Conservation (phyloP, 2,329 filamentous ascomycete genomes). For the Exophiala viscosa region DNA sequence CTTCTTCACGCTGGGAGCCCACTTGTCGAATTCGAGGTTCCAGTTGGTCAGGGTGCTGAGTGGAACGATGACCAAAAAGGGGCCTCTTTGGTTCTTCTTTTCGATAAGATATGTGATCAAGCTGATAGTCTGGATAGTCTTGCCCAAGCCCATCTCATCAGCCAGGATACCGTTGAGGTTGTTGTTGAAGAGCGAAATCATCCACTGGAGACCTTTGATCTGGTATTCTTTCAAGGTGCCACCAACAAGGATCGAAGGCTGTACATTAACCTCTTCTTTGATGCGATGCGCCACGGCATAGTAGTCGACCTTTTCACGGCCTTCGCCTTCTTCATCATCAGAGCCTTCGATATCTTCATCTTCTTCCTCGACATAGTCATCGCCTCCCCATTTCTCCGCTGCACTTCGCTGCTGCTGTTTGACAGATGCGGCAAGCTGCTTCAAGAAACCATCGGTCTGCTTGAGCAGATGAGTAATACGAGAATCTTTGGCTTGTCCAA, state of each 20-base stretch:
- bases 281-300: conserved; percentile 96
- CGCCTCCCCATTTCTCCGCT: conserved; percentile 71
- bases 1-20: conserved; percentile 81
- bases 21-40: conserved; percentile 98
- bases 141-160: conserved; percentile 99
- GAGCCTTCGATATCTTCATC: conserved; percentile 64
- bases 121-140: conserved; percentile 98
- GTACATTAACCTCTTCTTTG: conserved; percentile 82
- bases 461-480: conserved; percentile 96
- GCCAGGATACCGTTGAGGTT: conserved; percentile 98
- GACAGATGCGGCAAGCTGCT: conserved; percentile 90
- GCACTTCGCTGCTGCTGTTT: conserved; percentile 87
- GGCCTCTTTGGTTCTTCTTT: conserved; percentile 84
- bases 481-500: conserved; percentile 98
- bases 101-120: conserved; percentile 96
- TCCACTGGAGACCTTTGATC: conserved; percentile 97
- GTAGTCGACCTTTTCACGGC: conserved; percentile 87
- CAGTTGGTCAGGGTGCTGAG: conserved; percentile 97
- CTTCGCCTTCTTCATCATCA: conserved; percentile 64
- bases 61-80: conserved; percentile 94
- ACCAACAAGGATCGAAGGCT: conserved; percentile 83
- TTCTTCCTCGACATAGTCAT: conserved; percentile 50
- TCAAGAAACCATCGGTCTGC: conserved; percentile 96
- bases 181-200: conserved; percentile 99
- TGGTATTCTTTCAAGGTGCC: conserved; percentile 96